Evolutionary conservation across 2,329 filamentous ascomycete genomes (phyloP).

Genomic region (Alternaria arbusti): DNA sequence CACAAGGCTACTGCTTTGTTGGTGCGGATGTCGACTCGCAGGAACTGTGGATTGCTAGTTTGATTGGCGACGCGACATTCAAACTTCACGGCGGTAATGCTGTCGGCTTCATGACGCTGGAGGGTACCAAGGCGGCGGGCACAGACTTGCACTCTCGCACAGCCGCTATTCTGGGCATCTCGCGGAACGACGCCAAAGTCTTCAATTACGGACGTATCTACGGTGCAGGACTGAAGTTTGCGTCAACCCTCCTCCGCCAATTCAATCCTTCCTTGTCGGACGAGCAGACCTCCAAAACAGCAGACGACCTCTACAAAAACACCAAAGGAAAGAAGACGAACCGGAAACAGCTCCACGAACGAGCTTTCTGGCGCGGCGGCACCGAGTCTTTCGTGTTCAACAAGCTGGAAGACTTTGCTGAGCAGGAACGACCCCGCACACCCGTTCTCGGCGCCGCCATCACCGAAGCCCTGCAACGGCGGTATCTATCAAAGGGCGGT

Average conservation of each 20-base stretch:
- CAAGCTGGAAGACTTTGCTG: slow-evolving; percentile 95
- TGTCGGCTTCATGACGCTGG: slow-evolving; percentile 98
- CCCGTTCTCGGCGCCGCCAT: slow-evolving; percentile 94
- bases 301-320: slow-evolving; percentile 79
- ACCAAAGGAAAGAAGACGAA: slow-evolving; percentile 91
- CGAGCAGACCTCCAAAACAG: slow-evolving; percentile 75
- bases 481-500: slow-evolving; percentile 84
- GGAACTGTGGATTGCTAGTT: slow-evolving; percentile 96
- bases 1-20: slow-evolving; percentile 89
- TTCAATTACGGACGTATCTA: slow-evolving; percentile 99
- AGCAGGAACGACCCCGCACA: slow-evolving; percentile 88
- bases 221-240: slow-evolving; percentile 94
- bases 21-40: slow-evolving; percentile 97
- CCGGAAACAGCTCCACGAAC: slow-evolving; percentile 72
- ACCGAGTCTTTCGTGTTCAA: slow-evolving; percentile 99
- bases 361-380: slow-evolving; percentile 90
- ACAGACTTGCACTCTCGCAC: slow-evolving; percentile 96
- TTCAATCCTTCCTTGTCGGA: slow-evolving; percentile 90
- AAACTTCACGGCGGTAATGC: slow-evolving; percentile 95
- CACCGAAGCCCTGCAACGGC: slow-evolving; percentile 89
- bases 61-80: slow-evolving; percentile 94
- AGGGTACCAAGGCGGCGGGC: slow-evolving; percentile 91
- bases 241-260: slow-evolving; percentile 84
- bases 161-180: slow-evolving; percentile 89
- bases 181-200: slow-evolving; percentile 91